phyloP scores from a whole-genome alignment of 148 eudicot genomes.

The Rhododendron kiyosumense region DNA sequence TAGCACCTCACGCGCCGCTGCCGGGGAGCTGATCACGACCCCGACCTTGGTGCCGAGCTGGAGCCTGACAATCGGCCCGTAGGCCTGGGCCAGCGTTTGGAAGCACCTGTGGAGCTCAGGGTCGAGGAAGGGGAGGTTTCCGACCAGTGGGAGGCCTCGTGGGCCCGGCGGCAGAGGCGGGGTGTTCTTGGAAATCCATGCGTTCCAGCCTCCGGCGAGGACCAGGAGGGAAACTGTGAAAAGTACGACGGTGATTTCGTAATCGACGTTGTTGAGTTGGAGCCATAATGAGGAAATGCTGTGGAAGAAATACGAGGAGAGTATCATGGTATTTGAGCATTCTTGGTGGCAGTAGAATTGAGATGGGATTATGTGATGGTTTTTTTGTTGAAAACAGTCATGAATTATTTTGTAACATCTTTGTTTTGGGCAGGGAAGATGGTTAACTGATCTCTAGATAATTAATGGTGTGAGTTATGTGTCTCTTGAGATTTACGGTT shows the following conservation, averaged over 20 bases:
- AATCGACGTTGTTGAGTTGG: not conserved
- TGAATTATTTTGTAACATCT: not conserved
- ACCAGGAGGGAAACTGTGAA: not conserved
- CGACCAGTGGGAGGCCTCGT: slow-evolving; percentile 43
- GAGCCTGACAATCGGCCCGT: slow-evolving; percentile 49
- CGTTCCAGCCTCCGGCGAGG: not conserved
- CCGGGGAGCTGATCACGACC: slow-evolving; percentile 35
- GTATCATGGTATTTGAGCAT: not conserved
- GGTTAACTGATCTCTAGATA: not conserved
- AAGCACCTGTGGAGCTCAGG: slow-evolving; percentile 43
- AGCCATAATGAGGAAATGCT: not conserved
- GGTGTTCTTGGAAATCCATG: not conserved
- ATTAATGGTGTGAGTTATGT: not conserved
- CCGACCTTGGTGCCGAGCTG: slow-evolving; percentile 36
- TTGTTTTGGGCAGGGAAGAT: not conserved
- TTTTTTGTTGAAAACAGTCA: not conserved
- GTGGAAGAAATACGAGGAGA: not conserved
- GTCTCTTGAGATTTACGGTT: not conserved
- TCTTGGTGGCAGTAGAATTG: not conserved
- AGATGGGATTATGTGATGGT: not conserved
- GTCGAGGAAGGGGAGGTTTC: slow-evolving; percentile 49
- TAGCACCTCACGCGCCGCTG: slow-evolving; percentile 33
- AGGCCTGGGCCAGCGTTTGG: slow-evolving; percentile 22
- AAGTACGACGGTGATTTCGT: not conserved
- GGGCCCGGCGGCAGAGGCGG: slow-evolving; percentile 45